Percentiles rank a stretch among this genome's conserved stretches.
phyloP scores from a whole-genome alignment of 1,284 basidiomycete genomes.

The Pyrrhoderma lamaoense region DNA sequence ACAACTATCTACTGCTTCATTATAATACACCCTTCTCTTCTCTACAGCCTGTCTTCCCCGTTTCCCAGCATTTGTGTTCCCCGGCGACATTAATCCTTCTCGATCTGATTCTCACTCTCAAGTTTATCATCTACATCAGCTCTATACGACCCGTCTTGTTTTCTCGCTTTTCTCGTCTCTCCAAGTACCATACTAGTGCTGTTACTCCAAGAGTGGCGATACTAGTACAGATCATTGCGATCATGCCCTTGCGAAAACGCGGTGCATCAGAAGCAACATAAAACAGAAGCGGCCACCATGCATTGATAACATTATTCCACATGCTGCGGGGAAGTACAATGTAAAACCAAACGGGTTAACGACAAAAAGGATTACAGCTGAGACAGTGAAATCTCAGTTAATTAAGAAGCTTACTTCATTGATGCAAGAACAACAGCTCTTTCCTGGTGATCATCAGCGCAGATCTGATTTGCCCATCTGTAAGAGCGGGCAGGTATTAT shows the following conservation, averaged over 20 bases:
- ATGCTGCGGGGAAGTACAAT: conserved; percentile 36
- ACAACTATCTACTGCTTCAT: too few relatives aligned
- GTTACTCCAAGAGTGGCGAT: conserved; percentile 49
- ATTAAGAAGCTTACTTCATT: conserved; percentile 47
- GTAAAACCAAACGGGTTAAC: background rate
- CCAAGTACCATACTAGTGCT: conserved; percentile 49
- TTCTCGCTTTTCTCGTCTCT: conserved; percentile 35
- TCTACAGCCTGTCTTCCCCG: too few relatives aligned
- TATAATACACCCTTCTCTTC: too few relatives aligned
- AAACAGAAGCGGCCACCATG: conserved; percentile 64
- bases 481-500: background rate
- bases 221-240: conserved; percentile 55
- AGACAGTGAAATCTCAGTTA: background rate
- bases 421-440: conserved; percentile 60
- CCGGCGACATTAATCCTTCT: background rate
- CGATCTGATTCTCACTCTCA: background rate
- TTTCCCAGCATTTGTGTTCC: too few relatives aligned
- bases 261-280: conserved; percentile 63
- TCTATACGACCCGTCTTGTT: background rate
- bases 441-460: conserved; percentile 59
- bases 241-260: conserved; percentile 55
- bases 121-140: background rate
- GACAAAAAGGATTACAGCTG: background rate
- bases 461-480: conserved; percentile 68
- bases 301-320: conserved; percentile 66